Base-by-base conservation (phyloP, 441 rosid species). In the Gossypium lobatum region DNA sequence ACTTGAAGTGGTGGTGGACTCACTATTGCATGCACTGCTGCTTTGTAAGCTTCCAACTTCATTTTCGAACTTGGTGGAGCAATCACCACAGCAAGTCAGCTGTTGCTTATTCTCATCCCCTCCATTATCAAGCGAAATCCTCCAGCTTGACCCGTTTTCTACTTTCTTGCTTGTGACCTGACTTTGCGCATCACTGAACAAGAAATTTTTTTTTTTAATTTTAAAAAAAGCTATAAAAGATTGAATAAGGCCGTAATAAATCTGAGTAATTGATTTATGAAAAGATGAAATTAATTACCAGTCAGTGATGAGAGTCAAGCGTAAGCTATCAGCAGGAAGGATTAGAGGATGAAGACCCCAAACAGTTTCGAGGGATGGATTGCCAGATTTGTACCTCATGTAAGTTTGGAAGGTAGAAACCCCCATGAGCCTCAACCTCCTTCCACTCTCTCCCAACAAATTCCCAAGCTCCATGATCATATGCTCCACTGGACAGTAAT, bases 221-320 rank as follows among this genome's bases (percentile, higher is more conserved):
- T 31, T 31, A 54, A 9, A 6, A 34, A 34, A 6, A 34, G 1
- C 8, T 34, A 6, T 34, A 6, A 6, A 34, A 34, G 39, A 34
- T 34, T 34, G 39, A 18, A 16, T 54, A 18, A 54, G 20, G 11
- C 13, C 11, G 9, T 18, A 54, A 2, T 18, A 7, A 54, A 6
- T 34, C 39, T 6, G 7, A 6, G 1, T 34, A 34, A 6, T 34
- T 34, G 39, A 34, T 34, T 34, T 6, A 34, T 6, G 39, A 63
- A 34, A 63, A 14, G 23, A 3, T 34, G 23, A 57, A 13, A 8
- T 3, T 55, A 55, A 11, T 55, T 84, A 94, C 98, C 98, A 89
- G 80, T 89, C 86, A 66, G 88, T 80, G 83, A 82, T 78, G 71
- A 93, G 95, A 86, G 91, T 90, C 83, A 90, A 83, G 60, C 95